A percentile compares a stretch with the other conserved stretches of the same genome.
These are phyloP conservation scores for Plantago major DNA, from an alignment of 257 asterid species.

Conservation along the genomic window DNA sequence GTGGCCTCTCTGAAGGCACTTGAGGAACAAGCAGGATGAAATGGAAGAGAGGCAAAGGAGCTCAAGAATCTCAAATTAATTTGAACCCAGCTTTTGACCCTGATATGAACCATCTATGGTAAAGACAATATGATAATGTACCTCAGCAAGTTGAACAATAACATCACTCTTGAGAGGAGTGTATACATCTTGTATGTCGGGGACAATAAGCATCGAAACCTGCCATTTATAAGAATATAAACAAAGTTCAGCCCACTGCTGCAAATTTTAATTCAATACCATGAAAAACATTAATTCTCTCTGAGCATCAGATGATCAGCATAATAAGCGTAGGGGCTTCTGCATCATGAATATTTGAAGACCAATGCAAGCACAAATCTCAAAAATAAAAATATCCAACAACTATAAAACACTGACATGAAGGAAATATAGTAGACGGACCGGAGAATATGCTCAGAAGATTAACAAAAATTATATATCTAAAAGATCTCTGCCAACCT, in stretches of 20 bases:
- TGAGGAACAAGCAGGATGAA: too few relatives aligned
- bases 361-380: conserved; percentile 11
- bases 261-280: conserved; percentile 2
- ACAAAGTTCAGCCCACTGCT: conserved; percentile 19
- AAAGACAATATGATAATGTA: conserved; percentile 30
- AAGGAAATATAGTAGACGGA: conserved; percentile 8
- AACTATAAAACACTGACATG: conserved; percentile 8
- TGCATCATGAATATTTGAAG: conserved; percentile 7
- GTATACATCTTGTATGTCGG: conserved; percentile 95
- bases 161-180: conserved; percentile 94
- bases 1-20: too few relatives aligned
- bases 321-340: too few relatives aligned
- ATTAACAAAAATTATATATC: conserved; percentile 13
- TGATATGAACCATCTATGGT: neutral
- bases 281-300: conserved; percentile 13
- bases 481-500: conserved; percentile 39
- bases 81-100: too few relatives aligned
- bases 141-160: conserved; percentile 92
- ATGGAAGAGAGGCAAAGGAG: too few relatives aligned
- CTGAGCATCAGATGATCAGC: neutral
- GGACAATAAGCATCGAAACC: conserved; percentile 98
- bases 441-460: neutral
- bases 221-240: conserved; percentile 40
- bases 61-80: too few relatives aligned
- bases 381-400: neutral